Base-by-base conservation (phyloP, 2,329 filamentous ascomycete genomes). In the Mycosphaerella sp. region DNA sequence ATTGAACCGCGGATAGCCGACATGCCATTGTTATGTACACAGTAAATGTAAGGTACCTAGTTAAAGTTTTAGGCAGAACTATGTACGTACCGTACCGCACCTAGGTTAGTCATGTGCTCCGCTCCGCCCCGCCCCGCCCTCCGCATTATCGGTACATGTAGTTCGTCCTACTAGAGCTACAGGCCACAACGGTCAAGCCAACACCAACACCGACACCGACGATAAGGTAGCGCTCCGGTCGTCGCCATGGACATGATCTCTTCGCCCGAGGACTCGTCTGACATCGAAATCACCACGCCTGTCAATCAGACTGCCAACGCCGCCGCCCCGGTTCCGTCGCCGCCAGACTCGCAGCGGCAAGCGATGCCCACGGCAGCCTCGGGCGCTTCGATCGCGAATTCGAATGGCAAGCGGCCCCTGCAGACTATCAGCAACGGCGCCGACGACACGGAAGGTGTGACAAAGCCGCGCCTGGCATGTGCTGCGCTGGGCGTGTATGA, bases 161-260 rank as follows among this genome's bases (percentile, higher is more conserved):
- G 21, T 25, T 5, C 21, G 21, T 6, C 21, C 21, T 25, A 25
- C 1, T 25, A 25, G 21, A 25, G 7, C n/a, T 6, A 25, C 7
- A 25, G 21, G 6, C 21, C n/a, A n/a, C n/a, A n/a, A 25, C 21
- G 21, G 21, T 25, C 21, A 25, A 25, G 21, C 4, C 21, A 25
- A 25, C 21, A 25, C 21, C 21, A 25, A 25, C 21, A 6, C 4
- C 21, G 7, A 25, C 21, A 25, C 21, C 21, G 7, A 25, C 21
- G 21, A 25, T 6, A 25, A 5, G 7, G 21, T 25, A 25, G 21
- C 7, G 21, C 21, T 25, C 21, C 21, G 7, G 3, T 25, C 30
- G 76, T 76, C 40, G 78, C 80, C 68, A 78, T 75, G 27, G 75
- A 75, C 53, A 80, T 80, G 78, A 71, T 74, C 54, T 78, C 75